Evolutionary conservation across 2,329 filamentous ascomycete species (phyloP).

Genomic region (Lizonia empirigonia): DNA sequence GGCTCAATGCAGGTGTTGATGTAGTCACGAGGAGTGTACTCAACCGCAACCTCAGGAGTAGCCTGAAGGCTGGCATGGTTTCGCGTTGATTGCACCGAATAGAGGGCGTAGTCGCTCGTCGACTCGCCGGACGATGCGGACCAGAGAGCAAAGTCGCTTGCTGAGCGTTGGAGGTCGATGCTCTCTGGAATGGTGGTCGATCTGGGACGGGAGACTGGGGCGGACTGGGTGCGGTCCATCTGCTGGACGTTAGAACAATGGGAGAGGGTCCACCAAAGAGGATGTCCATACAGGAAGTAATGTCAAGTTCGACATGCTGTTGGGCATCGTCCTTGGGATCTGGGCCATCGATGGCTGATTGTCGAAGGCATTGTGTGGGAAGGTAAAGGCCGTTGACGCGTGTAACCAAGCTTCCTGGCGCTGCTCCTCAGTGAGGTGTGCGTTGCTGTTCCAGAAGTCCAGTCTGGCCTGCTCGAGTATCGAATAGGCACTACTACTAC

Average conservation of each 20-base stretch:
- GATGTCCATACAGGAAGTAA: conserved; percentile 42
- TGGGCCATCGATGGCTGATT: conserved; percentile 31
- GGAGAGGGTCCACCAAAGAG: conserved; percentile 34
- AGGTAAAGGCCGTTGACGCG: conserved; percentile 25
- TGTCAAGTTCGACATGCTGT: conserved; percentile 25
- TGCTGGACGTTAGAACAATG: conserved; percentile 38
- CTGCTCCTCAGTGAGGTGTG: conserved; percentile 43
- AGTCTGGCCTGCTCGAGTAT: conserved; percentile 46
- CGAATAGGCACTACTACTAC: conserved; percentile 29
- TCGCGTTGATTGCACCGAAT: conserved; percentile 31
- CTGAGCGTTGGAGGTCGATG: conserved; percentile 30
- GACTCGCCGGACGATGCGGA: conserved; percentile 27
- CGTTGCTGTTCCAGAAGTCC: conserved; percentile 43
- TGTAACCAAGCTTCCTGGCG: conserved; percentile 45
- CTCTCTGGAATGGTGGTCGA: conserved; percentile 29
- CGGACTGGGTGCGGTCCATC: conserved; percentile 46
- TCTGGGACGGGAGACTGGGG: conserved; percentile 33
- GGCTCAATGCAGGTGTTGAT: conserved; percentile 39
- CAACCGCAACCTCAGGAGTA: conserved; percentile 39
- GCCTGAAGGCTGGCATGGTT: conserved; percentile 31
- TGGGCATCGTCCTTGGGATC: conserved; percentile 45
- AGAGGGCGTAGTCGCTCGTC: conserved; percentile 41
- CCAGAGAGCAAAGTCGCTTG: conserved; percentile 34
- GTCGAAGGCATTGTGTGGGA: conserved; percentile 25
- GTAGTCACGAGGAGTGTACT: conserved; percentile 48